Percentiles rank a stretch among this genome's conserved stretches.
These are phyloP conservation scores for Cajanus cajan DNA, from an alignment of 306 rosid genomes.

Conservation along the genomic window DNA sequence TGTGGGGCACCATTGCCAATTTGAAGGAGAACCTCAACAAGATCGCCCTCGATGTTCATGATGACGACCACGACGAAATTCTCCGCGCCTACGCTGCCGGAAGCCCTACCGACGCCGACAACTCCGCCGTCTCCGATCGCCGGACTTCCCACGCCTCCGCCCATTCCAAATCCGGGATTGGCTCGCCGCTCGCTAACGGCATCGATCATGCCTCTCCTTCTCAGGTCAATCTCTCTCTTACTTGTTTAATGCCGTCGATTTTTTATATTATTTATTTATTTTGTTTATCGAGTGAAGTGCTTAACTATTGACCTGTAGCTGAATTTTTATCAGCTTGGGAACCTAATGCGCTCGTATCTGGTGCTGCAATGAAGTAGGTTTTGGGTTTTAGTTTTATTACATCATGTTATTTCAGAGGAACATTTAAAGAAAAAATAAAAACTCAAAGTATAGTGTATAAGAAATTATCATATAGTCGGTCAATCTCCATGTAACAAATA, in stretches of 20 bases:
- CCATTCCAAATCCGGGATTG: slow-evolving; percentile 40
- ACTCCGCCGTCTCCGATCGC: slow-evolving; percentile 54
- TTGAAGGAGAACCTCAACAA: slow-evolving; percentile 75
- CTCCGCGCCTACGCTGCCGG: slow-evolving; percentile 39
- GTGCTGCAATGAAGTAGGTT: not conserved
- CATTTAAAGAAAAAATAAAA: not conserved
- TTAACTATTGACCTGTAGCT: slow-evolving; percentile 9
- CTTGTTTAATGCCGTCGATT: not conserved
- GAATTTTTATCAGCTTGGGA: not conserved
- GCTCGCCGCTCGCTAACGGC: slow-evolving; percentile 53
- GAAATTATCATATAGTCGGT: not conserved
- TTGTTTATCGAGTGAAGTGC: not conserved
- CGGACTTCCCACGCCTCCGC: slow-evolving; percentile 63
- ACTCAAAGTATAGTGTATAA: not conserved
- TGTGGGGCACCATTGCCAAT: slow-evolving; percentile 77
- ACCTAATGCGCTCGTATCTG: not conserved
- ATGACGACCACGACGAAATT: slow-evolving; percentile 52
- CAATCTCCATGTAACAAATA: not conserved
- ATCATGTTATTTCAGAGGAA: not conserved
- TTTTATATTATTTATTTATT: not conserved
- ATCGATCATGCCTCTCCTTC: slow-evolving; percentile 40
- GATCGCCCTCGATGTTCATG: slow-evolving; percentile 79
- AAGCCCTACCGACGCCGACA: slow-evolving; percentile 34
- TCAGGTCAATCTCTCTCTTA: slow-evolving; percentile 43
- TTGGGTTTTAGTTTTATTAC: not conserved